These are phyloP conservation scores for Penicillium frequentans DNA, from an alignment of 2,329 filamentous ascomycete species.

Conservation along the genomic window DNA sequence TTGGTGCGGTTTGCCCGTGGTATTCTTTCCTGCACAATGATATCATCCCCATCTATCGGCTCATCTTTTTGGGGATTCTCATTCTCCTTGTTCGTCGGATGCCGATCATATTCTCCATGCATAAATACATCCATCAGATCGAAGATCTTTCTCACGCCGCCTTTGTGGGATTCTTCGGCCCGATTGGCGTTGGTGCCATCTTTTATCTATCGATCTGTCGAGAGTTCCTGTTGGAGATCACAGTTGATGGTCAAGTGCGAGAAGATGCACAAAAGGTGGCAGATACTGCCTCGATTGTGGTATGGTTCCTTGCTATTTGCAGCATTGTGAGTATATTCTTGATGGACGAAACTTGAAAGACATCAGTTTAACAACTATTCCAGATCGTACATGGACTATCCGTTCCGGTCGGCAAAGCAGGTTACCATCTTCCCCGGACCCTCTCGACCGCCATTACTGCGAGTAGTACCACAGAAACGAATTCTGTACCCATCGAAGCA, in stretches of 20 bases:
- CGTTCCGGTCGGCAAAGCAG: slow-evolving; percentile 64
- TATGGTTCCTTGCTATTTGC: slow-evolving; percentile 84
- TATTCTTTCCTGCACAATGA: slow-evolving; percentile 63
- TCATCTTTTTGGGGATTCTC: slow-evolving; percentile 71
- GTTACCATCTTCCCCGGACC: slow-evolving; percentile 48
- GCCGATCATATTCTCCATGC: slow-evolving; percentile 72
- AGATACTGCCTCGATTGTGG: slow-evolving; percentile 68
- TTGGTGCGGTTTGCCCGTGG: slow-evolving; percentile 84
- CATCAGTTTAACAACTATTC: not conserved
- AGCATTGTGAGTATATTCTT: slow-evolving; percentile 64
- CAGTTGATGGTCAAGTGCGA: slow-evolving; percentile 60
- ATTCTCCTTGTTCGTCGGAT: slow-evolving; percentile 76
- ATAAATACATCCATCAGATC: slow-evolving; percentile 77
- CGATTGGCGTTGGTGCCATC: slow-evolving; percentile 84
- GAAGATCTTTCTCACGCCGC: slow-evolving; percentile 70
- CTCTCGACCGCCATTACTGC: slow-evolving; percentile 48
- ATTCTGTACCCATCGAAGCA: slow-evolving; percentile 31
- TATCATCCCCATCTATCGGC: slow-evolving; percentile 70
- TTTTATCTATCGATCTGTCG: slow-evolving; percentile 84
- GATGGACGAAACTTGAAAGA: not conserved
- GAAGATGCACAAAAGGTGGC: slow-evolving; percentile 65
- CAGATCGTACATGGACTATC: slow-evolving; percentile 78
- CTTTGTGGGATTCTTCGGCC: slow-evolving; percentile 91
- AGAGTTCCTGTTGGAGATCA: slow-evolving; percentile 66
- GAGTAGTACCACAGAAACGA: slow-evolving; percentile 31